Evolutionary conservation across 2,329 filamentous ascomycete species (phyloP), one percentile per base, ranked within the genome.

Genomic region (Talaromyces sp.): DNA sequence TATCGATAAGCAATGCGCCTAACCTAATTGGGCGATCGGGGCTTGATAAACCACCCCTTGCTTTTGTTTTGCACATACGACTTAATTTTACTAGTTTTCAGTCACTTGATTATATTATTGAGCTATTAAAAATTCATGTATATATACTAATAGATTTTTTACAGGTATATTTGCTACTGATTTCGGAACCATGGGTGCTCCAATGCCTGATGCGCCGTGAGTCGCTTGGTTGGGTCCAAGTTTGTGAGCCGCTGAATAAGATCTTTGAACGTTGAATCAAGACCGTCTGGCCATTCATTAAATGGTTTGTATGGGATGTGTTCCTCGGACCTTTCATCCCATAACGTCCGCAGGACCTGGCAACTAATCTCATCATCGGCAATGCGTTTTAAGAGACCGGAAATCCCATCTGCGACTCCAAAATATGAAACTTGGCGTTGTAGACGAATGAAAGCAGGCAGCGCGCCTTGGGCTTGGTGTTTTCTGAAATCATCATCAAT

Each of bases 1-100:
- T 74, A 75, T 74, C 71, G 72, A 74, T 75, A 74, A 73, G 66
- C 43, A 1, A 24, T 12, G 48, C 48, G 24, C 43, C 43, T 38
- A 19, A 21, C 43, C 43, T 46, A 9, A 21, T 11, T 10, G 35
- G 11, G 17, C 35, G 10, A 38, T 26, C 5, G 26, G 9, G 31
- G 3, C 31, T 3, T 32, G 31, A 12, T 46, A n/a, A n/a, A n/a
- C n/a, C n/a, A 24, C 19, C 11, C 9, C 41, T 21, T 7, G 19
- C 9, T 21, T 3, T 46, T 21, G n/a, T 24, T 12, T 46, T 46
- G 9, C n/a, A 46, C 9, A 17, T 9, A 24, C 4, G 17, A 9
- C 5, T 1, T 38, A 38, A 7, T 38, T 38, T 17, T n/a, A n/a
- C 35, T 8, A 38, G 7, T 17, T 17, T 38, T 7, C 14, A 38